Percentiles rank a stretch among this genome's conserved stretches.
phyloP scores from a whole-genome alignment of 495 filamentous ascomycete species.

The Penicillium ochrochloron region DNA sequence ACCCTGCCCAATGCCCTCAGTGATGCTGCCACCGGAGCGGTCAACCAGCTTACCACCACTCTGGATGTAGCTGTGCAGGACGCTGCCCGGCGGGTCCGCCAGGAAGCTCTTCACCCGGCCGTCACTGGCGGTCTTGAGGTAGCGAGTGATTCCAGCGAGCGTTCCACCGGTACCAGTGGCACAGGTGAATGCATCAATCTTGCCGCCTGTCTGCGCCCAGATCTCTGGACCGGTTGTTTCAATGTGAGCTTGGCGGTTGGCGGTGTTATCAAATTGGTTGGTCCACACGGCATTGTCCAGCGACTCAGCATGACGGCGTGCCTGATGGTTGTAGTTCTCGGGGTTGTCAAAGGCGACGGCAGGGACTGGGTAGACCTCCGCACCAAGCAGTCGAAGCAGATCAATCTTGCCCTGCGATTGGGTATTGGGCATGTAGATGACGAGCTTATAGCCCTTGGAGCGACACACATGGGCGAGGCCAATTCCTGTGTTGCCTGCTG shows the following conservation, averaged over 20 bases:
- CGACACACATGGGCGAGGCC: slow-evolving; percentile 96
- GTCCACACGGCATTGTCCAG: slow-evolving; percentile 96
- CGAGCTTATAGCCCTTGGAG: slow-evolving; percentile 87
- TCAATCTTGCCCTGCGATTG: slow-evolving; percentile 98
- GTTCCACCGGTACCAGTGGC: slow-evolving; percentile 93
- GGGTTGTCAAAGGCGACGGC: slow-evolving; percentile 97
- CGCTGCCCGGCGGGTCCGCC: slow-evolving; percentile 90
- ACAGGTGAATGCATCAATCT: slow-evolving; percentile 92
- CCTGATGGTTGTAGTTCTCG: slow-evolving; percentile 97
- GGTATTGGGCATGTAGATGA: slow-evolving; percentile 99
- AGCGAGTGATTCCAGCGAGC: slow-evolving; percentile 85
- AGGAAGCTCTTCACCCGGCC: slow-evolving; percentile 87
- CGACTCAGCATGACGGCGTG: slow-evolving; percentile 80
- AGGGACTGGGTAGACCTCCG: slow-evolving; percentile 98
- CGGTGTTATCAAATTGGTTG: slow-evolving; percentile 96
- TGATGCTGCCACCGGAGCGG: slow-evolving; percentile 87
- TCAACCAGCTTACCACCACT: slow-evolving; percentile 82
- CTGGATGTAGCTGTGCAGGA: slow-evolving; percentile 88
- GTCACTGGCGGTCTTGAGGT: slow-evolving; percentile 80
- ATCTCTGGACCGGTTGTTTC: slow-evolving; percentile 98
- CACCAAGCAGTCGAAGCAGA: slow-evolving; percentile 84
- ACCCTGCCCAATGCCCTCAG: slow-evolving; percentile 96
- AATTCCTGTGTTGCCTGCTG: slow-evolving; percentile 97
- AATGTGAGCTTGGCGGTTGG: slow-evolving; percentile 91
- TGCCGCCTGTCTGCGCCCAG: slow-evolving; percentile 89